phyloP scores from a whole-genome alignment of 2,329 filamentous ascomycete genomes.

The Botryosphaeria dothidea region DNA sequence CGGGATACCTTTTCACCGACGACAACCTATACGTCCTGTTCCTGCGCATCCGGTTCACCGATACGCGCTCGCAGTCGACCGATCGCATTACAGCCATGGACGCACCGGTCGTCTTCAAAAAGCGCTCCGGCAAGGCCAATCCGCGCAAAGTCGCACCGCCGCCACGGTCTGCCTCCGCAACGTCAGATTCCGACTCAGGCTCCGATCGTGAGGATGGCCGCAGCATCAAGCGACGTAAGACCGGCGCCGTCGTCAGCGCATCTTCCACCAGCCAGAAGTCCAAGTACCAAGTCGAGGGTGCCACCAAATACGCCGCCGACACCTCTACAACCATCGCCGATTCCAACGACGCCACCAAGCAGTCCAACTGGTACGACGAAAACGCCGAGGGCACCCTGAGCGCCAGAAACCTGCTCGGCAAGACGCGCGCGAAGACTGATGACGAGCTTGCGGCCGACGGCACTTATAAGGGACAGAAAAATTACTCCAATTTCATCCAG shows the following conservation, averaged over 20 bases:
- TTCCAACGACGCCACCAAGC: slow-evolving; percentile 86
- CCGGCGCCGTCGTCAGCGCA: slow-evolving; percentile 66
- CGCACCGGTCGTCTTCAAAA: slow-evolving; percentile 75
- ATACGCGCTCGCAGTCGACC: neutral
- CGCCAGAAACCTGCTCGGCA: slow-evolving; percentile 61
- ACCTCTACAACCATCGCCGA: slow-evolving; percentile 62
- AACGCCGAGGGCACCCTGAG: slow-evolving; percentile 53
- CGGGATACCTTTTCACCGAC: neutral
- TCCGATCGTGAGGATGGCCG: slow-evolving; percentile 78
- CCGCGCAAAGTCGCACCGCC: slow-evolving; percentile 81
- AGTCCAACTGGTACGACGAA: slow-evolving; percentile 87
- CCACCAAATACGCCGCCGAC: slow-evolving; percentile 62
- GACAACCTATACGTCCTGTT: neutral
- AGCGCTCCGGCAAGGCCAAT: slow-evolving; percentile 74
- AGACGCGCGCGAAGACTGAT: slow-evolving; percentile 43
- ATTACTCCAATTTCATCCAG: slow-evolving; percentile 64
- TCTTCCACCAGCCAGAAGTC: slow-evolving; percentile 57
- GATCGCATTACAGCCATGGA: slow-evolving; percentile 27
- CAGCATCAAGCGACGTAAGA: slow-evolving; percentile 76
- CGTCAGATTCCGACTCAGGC: slow-evolving; percentile 59
- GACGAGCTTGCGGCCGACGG: slow-evolving; percentile 47
- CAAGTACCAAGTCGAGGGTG: slow-evolving; percentile 39
- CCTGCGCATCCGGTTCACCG: neutral
- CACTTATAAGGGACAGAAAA: slow-evolving; percentile 75
- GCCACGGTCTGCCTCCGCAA: slow-evolving; percentile 56